phyloP scores from a whole-genome alignment of 1,284 basidiomycete species.

The Ceratobasidium papillatum region DNA sequence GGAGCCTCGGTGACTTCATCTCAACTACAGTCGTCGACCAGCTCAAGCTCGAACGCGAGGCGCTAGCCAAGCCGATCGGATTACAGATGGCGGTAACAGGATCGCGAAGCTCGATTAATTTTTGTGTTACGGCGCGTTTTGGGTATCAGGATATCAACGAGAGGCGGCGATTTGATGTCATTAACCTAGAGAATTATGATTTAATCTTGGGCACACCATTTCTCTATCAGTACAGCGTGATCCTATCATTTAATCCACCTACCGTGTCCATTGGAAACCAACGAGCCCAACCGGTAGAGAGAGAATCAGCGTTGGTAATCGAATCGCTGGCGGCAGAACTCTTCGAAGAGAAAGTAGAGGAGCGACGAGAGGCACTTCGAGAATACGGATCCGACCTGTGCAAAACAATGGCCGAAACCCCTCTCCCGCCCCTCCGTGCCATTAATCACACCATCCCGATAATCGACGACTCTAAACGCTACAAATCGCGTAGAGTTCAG shows the following conservation, averaged over 20 bases:
- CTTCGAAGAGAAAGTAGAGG: slow-evolving; percentile 34
- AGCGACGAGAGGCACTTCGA: slow-evolving; percentile 32
- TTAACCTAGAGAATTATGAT: slow-evolving; percentile 50
- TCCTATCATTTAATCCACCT: slow-evolving; percentile 47
- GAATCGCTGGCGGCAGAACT: slow-evolving; percentile 41
- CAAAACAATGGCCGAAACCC: slow-evolving; percentile 47
- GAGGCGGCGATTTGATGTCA: slow-evolving; percentile 50
- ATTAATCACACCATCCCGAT: slow-evolving; percentile 57
- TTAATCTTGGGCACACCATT: slow-evolving; percentile 51
- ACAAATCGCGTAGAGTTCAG: slow-evolving; percentile 50
- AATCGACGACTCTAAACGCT: slow-evolving; percentile 52
- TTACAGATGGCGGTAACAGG: slow-evolving; percentile 52
- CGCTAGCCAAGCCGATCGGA: slow-evolving; percentile 49
- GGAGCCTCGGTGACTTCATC: slow-evolving; percentile 56
- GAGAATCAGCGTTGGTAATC: slow-evolving; percentile 44
- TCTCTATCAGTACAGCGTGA: slow-evolving; percentile 48
- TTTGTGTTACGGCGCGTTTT: slow-evolving; percentile 42
- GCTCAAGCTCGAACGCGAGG: slow-evolving; percentile 46
- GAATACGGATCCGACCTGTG: slow-evolving; percentile 49
- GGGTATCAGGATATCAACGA: slow-evolving; percentile 51
- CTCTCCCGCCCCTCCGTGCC: slow-evolving; percentile 51
- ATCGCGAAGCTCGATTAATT: slow-evolving; percentile 47
- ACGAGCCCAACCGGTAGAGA: slow-evolving; percentile 44
- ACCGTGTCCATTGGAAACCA: slow-evolving; percentile 45
- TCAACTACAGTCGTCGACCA: slow-evolving; percentile 54